phyloP scores from a whole-genome alignment of 139 green algal genomes.

The Chlorella vulgaris region DNA sequence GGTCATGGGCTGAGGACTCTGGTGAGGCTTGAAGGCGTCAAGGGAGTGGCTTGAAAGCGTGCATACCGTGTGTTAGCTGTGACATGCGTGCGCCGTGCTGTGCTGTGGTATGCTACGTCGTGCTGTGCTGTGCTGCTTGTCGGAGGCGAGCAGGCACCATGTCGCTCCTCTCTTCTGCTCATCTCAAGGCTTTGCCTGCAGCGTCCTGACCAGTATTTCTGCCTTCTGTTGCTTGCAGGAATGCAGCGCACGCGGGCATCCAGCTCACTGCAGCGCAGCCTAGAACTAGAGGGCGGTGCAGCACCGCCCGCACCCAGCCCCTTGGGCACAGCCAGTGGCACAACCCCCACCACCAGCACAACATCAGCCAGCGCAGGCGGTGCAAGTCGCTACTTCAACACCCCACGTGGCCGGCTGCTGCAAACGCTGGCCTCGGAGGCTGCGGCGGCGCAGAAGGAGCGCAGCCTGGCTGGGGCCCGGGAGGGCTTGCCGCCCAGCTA shows the following conservation, averaged over 20 bases:
- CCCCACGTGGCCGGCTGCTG: slow-evolving; percentile 27
- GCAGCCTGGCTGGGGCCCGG: background rate
- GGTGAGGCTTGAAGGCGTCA: background rate
- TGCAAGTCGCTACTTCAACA: slow-evolving; percentile 15
- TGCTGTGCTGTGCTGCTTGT: no score
- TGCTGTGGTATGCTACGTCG: no score
- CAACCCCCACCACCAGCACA: background rate
- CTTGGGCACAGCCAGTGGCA: background rate
- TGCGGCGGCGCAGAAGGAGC: slow-evolving; percentile 18
- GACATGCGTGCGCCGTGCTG: no score
- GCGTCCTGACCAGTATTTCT: no score
- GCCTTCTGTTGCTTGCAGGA: background rate
- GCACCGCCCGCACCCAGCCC: background rate
- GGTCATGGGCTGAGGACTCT: slow-evolving; percentile 11
- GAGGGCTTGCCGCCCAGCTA: background rate
- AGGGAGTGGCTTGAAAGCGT: background rate
- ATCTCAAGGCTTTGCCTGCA: no score
- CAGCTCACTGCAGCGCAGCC: slow-evolving; percentile 21
- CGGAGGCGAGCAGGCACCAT: no score
- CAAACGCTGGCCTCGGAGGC: slow-evolving; percentile 27
- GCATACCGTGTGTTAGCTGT: no score
- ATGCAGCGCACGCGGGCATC: slow-evolving; percentile 20
- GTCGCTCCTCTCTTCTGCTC: no score
- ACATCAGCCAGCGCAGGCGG: background rate
- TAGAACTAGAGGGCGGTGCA: background rate